These are phyloP conservation scores for Phytophthora hibernalis DNA, from an alignment of 352 stramenopile genomes.

Conservation along the genomic window DNA sequence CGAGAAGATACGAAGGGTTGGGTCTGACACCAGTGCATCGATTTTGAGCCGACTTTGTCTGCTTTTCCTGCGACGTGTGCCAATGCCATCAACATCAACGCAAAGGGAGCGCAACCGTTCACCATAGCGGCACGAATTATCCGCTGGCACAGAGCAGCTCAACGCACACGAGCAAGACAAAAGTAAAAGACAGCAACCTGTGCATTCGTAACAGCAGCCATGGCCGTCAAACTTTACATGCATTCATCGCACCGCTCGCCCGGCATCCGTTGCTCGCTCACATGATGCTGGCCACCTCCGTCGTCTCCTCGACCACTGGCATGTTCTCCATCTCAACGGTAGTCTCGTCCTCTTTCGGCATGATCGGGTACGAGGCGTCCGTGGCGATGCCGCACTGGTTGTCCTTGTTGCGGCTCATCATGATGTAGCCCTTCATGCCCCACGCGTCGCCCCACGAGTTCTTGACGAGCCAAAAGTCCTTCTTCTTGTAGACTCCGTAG, in stretches of 20 bases:
- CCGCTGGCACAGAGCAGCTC: background rate
- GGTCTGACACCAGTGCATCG: no score
- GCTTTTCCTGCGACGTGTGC: background rate
- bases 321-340: background rate
- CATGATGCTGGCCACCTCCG: slow-evolving; percentile 41
- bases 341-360: slow-evolving; percentile 29
- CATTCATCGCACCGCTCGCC: background rate
- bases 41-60: no score
- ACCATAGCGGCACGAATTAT: background rate
- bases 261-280: slow-evolving; percentile 9
- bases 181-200: slow-evolving; percentile 8
- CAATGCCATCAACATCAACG: slow-evolving; percentile 8
- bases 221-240: slow-evolving; percentile 6
- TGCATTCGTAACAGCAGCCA: slow-evolving; percentile 23
- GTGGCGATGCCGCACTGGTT: slow-evolving; percentile 96
- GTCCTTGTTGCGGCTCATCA: slow-evolving; percentile 81
- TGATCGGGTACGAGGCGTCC: slow-evolving; percentile 74
- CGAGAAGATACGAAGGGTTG: background rate
- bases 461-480: slow-evolving; percentile 94
- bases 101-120: background rate
- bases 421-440: slow-evolving; percentile 92
- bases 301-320: slow-evolving; percentile 22
- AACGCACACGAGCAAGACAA: background rate
- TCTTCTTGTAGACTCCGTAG: slow-evolving; percentile 88
- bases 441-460: slow-evolving; percentile 93